Conservation (phyloP, 345 rosid species). For the Syzygium aromaticum region DNA sequence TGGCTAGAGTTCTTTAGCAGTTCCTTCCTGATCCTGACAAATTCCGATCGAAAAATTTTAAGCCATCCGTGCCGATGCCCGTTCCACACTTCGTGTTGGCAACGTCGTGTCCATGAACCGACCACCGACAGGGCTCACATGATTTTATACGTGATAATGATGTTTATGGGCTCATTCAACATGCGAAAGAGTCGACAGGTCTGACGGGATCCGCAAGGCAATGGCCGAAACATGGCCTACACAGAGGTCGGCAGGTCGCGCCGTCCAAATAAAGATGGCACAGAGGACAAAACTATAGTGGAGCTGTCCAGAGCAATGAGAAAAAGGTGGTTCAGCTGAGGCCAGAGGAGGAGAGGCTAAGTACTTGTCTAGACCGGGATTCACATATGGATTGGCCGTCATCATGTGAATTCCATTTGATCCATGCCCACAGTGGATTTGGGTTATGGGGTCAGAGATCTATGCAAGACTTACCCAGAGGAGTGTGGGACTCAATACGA, state of each 20-base stretch:
- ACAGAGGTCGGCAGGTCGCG: too few species aligned
- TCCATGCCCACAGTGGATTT: not conserved
- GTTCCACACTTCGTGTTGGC: not conserved
- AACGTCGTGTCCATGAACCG: not conserved
- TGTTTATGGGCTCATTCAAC: too few species aligned
- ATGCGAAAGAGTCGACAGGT: too few species aligned
- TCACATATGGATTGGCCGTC: not conserved
- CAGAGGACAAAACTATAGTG: too few species aligned
- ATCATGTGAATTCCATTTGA: not conserved
- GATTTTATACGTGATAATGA: too few species aligned
- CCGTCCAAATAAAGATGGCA: too few species aligned
- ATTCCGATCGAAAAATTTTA: too few species aligned
- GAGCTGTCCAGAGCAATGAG: too few species aligned
- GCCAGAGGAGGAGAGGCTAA: not conserved
- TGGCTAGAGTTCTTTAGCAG: too few species aligned
- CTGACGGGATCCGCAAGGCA: too few species aligned
- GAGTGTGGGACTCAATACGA: not conserved
- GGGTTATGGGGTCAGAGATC: not conserved
- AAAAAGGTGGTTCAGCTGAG: not conserved
- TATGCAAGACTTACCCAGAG: fast-evolving
- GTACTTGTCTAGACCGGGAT: not conserved
- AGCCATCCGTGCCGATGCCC: not conserved
- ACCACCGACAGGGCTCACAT: not conserved
- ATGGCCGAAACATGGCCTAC: too few species aligned
- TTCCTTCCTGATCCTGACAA: not conserved